Base-by-base conservation (phyloP, 148 eudicot species). In the Nepenthes gracilis region DNA sequence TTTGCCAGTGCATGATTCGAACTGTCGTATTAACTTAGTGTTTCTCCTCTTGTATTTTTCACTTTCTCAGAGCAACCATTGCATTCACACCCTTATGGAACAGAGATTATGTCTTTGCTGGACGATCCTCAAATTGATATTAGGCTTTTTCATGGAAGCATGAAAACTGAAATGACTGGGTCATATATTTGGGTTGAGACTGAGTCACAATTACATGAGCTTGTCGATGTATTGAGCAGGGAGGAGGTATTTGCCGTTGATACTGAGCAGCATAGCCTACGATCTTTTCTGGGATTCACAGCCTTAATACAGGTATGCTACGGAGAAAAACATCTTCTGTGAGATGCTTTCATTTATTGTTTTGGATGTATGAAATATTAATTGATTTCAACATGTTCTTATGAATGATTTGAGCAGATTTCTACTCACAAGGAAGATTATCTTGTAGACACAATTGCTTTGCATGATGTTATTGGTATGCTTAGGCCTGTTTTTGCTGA, bases 201-300 rank as follows among this genome's bases (percentile, higher is more conserved):
- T 2, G 88, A 93, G 73, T 65, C 75, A 5, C 85, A 86, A 69
- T 72, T 93, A 50, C 63, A 47, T 50, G 80, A 80, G 58, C 89
- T 93, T 54, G 87, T 61, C 40, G 77, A 81, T 54, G 68, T 73
- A 8, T 75, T 93, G 87, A 77, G 80, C 68, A 73, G 74, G 60
- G 85, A 88, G 62, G 82, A 77, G 70, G 79, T 81, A 2, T 78
- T 93, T 79, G 95, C 66, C 45, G 96, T 93, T 65, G 99, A 93
- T 74, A 93, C 96, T 5, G 99, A 93, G 80, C 99, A 93, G 68
- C 99, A 93, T 67, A 78, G 95, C 71, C 76, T 88, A 60, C 83
- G 88, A 13, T 86, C 99, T 7, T 93, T 84, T 67, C 72, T 86
- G 62, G 99, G 99, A 12, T 86, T 93, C 67, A 93, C 95, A 9